Conservation (phyloP, 495 filamentous ascomycete genomes). For the Chaetomium tenue region DNA sequence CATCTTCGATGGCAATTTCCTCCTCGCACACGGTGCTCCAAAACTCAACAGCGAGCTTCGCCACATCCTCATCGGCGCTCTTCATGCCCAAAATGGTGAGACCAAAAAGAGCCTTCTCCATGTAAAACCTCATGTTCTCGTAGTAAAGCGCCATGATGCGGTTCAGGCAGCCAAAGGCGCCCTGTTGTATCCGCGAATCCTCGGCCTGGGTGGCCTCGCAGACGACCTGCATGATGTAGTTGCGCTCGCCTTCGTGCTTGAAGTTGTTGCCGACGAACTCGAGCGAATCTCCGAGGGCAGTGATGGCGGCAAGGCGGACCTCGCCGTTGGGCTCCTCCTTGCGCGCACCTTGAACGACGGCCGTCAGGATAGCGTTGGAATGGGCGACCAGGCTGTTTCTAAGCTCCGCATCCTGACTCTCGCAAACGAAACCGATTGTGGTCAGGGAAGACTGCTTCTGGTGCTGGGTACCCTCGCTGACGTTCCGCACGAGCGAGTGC, state of each 20-base stretch:
- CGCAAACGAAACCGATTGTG: conserved; percentile 96
- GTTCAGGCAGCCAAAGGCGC: conserved; percentile 94
- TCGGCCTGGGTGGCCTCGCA: conserved; percentile 95
- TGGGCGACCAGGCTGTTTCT: conserved; percentile 76
- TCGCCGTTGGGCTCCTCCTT: conserved; percentile 91
- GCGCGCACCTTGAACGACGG: conserved; percentile 93
- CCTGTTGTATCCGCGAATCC: conserved; percentile 87
- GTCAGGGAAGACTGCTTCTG: conserved; percentile 92
- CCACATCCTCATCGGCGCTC: conserved; percentile 93
- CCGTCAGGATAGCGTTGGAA: conserved; percentile 96
- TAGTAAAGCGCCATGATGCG: conserved; percentile 98
- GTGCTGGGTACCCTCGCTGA: conserved; percentile 77
- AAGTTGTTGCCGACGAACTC: conserved; percentile 98
- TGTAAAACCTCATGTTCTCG: conserved; percentile 99
- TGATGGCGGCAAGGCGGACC: conserved; percentile 87
- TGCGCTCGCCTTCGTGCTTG: conserved; percentile 96
- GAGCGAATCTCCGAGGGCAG: conserved; percentile 91
- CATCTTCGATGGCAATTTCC: conserved; percentile 94
- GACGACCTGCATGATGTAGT: conserved; percentile 99
- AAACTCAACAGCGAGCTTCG: conserved; percentile 97
- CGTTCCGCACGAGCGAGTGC: conserved; percentile 81
- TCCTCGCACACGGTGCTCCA: conserved; percentile 99
- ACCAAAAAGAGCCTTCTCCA: conserved; percentile 99
- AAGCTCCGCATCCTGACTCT: conserved; percentile 85
- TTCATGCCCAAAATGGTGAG: conserved; percentile 99